phyloP scores from a whole-genome alignment of 2,329 filamentous ascomycete genomes.

The Sclerotinia spermophila region DNA sequence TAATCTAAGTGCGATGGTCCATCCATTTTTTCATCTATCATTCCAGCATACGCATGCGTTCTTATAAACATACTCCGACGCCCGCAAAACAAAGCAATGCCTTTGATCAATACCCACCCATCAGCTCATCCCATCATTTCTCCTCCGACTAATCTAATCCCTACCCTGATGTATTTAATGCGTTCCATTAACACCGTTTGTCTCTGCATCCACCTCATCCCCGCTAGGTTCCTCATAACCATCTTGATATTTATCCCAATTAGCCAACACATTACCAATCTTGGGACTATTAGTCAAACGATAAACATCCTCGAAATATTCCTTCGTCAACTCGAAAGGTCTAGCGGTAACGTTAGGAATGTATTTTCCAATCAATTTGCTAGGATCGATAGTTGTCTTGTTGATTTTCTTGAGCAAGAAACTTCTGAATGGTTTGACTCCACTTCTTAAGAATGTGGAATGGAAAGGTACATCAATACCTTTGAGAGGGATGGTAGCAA shows the following conservation, averaged over 20 bases:
- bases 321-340: conserved; percentile 93
- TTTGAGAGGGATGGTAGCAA: conserved; percentile 92
- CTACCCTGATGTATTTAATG: background rate
- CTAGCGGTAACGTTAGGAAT: conserved; percentile 97
- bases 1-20: background rate
- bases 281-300: conserved; percentile 68
- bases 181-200: conserved; percentile 4
- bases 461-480: conserved; percentile 99
- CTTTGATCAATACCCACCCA: background rate
- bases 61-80: background rate
- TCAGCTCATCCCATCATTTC: background rate
- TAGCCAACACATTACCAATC: conserved; percentile 37
- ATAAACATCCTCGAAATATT: conserved; percentile 99
- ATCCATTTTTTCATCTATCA: conserved; percentile 7
- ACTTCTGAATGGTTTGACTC: conserved; percentile 97
- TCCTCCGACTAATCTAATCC: background rate
- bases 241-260: conserved; percentile 39
- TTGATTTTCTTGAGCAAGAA: conserved; percentile 99
- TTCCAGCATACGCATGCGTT: background rate
- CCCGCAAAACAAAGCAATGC: conserved; percentile 7
- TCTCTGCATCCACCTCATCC: background rate
- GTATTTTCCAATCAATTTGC: conserved; percentile 96
- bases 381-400: conserved; percentile 96
- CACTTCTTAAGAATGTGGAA: conserved; percentile 94
- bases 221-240: conserved; percentile 6